Evolutionary conservation across 805 yeast genomes (phyloP), one percentile per base, ranked within the genome.

Genomic region (Kodamaea neixiangensis): DNA sequence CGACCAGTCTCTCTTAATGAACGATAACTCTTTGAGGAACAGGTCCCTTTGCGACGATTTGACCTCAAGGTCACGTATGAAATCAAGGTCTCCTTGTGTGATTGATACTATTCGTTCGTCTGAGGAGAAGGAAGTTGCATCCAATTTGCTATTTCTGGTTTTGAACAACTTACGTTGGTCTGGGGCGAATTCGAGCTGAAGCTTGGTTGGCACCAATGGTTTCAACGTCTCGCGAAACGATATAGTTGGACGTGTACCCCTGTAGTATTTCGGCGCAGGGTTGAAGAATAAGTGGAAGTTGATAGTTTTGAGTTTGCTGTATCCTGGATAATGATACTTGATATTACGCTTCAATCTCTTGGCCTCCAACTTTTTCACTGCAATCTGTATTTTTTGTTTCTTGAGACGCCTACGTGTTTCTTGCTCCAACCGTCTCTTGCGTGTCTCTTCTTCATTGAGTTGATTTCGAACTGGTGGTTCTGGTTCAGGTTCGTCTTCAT

Each of bases 201-300:
- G 58, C 49, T 83, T 80, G 7, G 82, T 74, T 0, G 96, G 94
- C 1, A 83, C 66, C 33, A 84, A 61, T 2, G 85, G 81, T 51
- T 70, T 73, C 10, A 62, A 56, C 17, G 64, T 61, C 5, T 65
- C 58, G 22, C 58, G 60, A 18, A 42, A 51, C 7, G 75, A 72
- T 33, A 72, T 65, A 3, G 76, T 65, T 1, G 89, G 86, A 19
- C 72, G 69, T 39, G 83, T 82, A 47, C 78, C 82, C 29, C 71
- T 69, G 56, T 80, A 80, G 50, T 75, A 75, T 14, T 72, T 68
- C 0, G 92, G 87, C 9, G 77, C 65, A 1, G 93, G 86, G 22
- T 81, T 78, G 58, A 86, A 87, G 44, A 88, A 68, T 6, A 79
- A 66, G 64, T 86, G 89, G 80, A 86, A 81, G 57, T 82, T 81